Base-by-base conservation (phyloP, 2,329 filamentous ascomycete species). In the Xylaria digitata region DNA sequence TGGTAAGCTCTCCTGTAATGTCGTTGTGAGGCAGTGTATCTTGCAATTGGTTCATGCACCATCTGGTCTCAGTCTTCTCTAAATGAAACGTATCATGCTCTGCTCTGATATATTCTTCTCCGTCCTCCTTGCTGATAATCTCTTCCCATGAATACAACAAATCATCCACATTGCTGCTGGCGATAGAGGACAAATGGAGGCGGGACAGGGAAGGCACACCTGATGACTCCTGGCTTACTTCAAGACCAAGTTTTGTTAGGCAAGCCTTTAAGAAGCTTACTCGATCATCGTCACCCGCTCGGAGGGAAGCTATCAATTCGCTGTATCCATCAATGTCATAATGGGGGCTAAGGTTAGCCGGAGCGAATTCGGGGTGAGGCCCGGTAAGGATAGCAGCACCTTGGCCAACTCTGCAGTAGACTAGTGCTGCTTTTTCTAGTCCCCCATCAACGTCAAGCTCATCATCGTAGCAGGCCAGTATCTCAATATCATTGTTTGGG, bases 351-450 rank as follows among this genome's bases (percentile, higher is more conserved):
- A 98, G 85, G 74, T 97, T 97, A 50, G 84, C 87, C 0, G 92
- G 87, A 3, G 94, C 90, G 76, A 98, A 98, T 92, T 99, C 96
- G 58, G 95, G 95, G 83, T 99, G 96, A 45, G 94, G 92, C 0
- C 94, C 94, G 0, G 92, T 96, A 19, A 99, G 80, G 6, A 98
- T 80, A 1, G 88, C 93, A 45, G 87, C 87, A 1, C 96, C 96
- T 50, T 93, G 87, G 0, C 94, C 94, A 50, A 97, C 86, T 69
- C 90, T 92, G 75, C 94, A 92, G 75, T 93, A 93, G 0, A 99
- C 88, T 3, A 96, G 85, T 0, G 96, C 95, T 1, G 94, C 94
- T 37, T 88, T 86, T 1, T 88, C 88, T 48, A 87, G 83, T 0
- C 93, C 93, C 0, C 90, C 85, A 61, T 96, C 90, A 2, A 97